Conservation (phyloP, 805 yeast genomes). For the Geotrichum ghanense region DNA sequence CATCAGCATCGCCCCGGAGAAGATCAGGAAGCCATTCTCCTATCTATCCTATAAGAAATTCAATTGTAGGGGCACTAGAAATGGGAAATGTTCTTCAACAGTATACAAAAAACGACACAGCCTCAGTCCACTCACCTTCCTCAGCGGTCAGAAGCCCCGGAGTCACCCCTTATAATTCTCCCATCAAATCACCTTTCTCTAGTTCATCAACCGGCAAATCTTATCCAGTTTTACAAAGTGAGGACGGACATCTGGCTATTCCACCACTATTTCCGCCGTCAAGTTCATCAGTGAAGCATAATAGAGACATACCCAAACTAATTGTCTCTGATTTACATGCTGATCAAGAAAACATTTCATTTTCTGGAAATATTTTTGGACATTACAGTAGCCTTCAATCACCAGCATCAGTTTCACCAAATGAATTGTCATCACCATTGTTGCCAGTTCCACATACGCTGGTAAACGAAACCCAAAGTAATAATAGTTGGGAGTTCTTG, state of each 20-base stretch:
- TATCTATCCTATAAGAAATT: slow-evolving; percentile 23
- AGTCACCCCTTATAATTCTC: no score
- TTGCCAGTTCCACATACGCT: neutral
- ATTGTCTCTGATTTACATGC: neutral
- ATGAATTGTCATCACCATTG: neutral
- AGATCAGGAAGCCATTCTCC: slow-evolving; percentile 3
- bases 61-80: slow-evolving; percentile 30
- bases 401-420: neutral
- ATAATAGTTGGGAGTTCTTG: neutral
- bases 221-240: neutral
- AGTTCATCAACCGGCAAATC: neutral
- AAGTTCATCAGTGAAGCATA: no score
- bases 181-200: no score
- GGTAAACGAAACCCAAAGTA: neutral
- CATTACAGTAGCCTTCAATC: neutral
- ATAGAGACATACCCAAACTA: neutral
- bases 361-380: neutral
- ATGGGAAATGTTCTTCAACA: slow-evolving; percentile 18
- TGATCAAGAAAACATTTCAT: neutral
- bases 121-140: no score
- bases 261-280: neutral
- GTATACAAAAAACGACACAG: neutral
- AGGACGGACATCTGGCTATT: neutral
- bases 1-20: neutral
- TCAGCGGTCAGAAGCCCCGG: no score